A percentile compares a stretch with the other conserved stretches of the same genome.
Evolutionary conservation across 2,329 filamentous ascomycete species (phyloP).

Genomic region (Talaromyces pinophilus): DNA sequence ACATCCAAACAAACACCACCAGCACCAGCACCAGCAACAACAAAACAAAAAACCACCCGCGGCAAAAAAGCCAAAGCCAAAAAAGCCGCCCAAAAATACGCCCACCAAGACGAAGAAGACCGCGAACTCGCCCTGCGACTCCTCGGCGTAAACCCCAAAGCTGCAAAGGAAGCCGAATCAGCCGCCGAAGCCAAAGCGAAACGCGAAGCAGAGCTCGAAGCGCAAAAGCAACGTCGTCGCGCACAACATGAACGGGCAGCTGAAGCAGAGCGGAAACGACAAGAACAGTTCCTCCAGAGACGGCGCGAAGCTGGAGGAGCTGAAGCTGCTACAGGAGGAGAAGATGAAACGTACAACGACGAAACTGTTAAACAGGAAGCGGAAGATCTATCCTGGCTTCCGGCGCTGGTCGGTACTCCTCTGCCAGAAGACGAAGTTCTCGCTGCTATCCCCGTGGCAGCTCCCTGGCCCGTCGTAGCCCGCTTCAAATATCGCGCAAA

Average conservation of each 20-base stretch:
- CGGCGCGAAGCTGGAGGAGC: slow-evolving; percentile 40
- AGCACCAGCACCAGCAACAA: background rate
- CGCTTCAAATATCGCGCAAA: slow-evolving; percentile 93
- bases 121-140: slow-evolving; percentile 78
- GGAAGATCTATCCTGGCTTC: slow-evolving; percentile 61
- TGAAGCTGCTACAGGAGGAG: background rate
- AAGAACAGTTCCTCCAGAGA: slow-evolving; percentile 70
- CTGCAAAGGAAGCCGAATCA: slow-evolving; percentile 64
- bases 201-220: slow-evolving; percentile 70
- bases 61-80: slow-evolving; percentile 82
- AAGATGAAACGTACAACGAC: slow-evolving; percentile 60
- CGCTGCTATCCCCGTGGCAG: slow-evolving; percentile 62
- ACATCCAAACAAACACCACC: slow-evolving; percentile 12
- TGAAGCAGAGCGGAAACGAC: slow-evolving; percentile 61
- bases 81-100: slow-evolving; percentile 87
- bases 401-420: slow-evolving; percentile 70
- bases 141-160: slow-evolving; percentile 67
- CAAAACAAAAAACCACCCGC: slow-evolving; percentile 44
- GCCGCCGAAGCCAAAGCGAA: slow-evolving; percentile 62
- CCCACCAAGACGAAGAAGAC: slow-evolving; percentile 92
- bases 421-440: slow-evolving; percentile 74
- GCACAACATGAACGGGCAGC: slow-evolving; percentile 79
- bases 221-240: slow-evolving; percentile 71
- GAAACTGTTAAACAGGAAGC: slow-evolving; percentile 49
- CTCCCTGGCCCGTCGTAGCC: slow-evolving; percentile 62